Base-by-base conservation (phyloP, 192 early-diverging fungal genomes). In the Podila horticola region DNA sequence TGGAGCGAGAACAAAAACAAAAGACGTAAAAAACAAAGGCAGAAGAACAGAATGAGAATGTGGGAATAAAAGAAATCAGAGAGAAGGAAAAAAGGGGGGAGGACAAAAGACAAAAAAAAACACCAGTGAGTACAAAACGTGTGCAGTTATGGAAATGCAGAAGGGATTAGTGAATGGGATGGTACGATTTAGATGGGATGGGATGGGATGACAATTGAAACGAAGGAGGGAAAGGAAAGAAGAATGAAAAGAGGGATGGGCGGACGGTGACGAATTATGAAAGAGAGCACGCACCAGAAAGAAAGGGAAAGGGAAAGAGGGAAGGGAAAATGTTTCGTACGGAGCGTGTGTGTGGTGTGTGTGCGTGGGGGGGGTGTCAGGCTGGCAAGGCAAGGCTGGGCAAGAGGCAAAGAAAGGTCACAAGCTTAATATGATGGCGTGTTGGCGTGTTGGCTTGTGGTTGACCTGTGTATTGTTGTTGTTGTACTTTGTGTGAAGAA, bases 181-280 rank as follows among this genome's bases (percentile, higher is more conserved):
- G 29, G 29, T 20, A 26, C 7, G 12, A 4, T 58, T 24, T 3
- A 58, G 15, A 57, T 26, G 24, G 59, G 61, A 48, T 57, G 19
- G 57, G 28, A 34, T 63, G 19, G 60, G 45, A 61, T 34, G 52
- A 50, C 12, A 66, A 20, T 30, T 63, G 69, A 48, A 50, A 48
- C 22, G 22, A 49, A 24, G 30, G n/a, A 50, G 61, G 15, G 58
- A 52, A 55, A 62, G 19, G 52, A 49, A 13, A 55, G 38, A 45
- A 36, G 15, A 31, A 45, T 45, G 22, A 66, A 29, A 52, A 33
- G 20, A 33, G 51, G n/a, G 30, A 55, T 30, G 50, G 38, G 12
- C 12, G 38, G 12, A 34, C 33, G 28, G n/a, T n/a, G 65, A 67
- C 13, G 31, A 45, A 45, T 30, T 36, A 36, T 36, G 34, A 36